Percentiles rank a stretch among this genome's conserved stretches.
Evolutionary conservation across 2,329 filamentous ascomycete genomes (phyloP).

Genomic region (Aspergillus sp.): DNA sequence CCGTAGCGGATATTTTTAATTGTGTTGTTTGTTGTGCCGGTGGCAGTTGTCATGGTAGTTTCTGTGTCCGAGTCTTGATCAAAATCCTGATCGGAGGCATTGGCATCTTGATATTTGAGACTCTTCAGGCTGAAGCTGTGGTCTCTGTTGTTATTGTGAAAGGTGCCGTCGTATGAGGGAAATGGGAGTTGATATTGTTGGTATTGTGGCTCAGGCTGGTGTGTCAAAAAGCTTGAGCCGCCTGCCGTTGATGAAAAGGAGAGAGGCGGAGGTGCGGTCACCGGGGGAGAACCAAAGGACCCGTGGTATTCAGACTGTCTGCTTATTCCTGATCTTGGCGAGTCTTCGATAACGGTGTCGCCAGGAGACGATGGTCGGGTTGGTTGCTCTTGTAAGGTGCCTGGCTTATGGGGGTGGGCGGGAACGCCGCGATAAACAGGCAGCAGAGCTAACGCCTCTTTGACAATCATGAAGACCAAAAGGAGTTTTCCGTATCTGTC

Average conservation of each 20-base stretch:
- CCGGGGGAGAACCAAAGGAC: conserved; percentile 24
- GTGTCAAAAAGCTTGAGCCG: conserved; percentile 28
- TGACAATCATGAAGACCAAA: conserved; percentile 39
- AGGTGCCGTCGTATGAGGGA: conserved; percentile 19
- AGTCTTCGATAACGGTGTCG: neutral
- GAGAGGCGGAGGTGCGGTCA: conserved; percentile 21
- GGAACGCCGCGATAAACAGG: conserved; percentile 22
- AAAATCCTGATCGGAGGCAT: conserved; percentile 27
- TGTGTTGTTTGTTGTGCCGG: conserved; percentile 33
- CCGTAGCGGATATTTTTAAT: conserved; percentile 39
- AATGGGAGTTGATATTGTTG: conserved; percentile 25
- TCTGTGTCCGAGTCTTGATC: conserved; percentile 39
- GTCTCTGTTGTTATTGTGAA: conserved; percentile 15
- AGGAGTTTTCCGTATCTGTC: conserved; percentile 41
- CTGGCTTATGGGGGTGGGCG: neutral
- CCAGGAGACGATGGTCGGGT: conserved; percentile 1
- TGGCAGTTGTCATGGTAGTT: conserved; percentile 35
- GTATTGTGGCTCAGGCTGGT: conserved; percentile 25
- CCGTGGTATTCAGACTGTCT: conserved; percentile 14
- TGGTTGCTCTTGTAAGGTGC: conserved; percentile 11
- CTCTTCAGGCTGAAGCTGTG: conserved; percentile 35
- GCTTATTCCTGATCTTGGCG: conserved; percentile 15
- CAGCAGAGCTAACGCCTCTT: conserved; percentile 37
- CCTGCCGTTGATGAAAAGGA: conserved; percentile 32
- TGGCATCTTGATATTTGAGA: conserved; percentile 32